Conservation (phyloP, 2,329 filamentous ascomycete species). For the Zymoseptoria tritici region DNA sequence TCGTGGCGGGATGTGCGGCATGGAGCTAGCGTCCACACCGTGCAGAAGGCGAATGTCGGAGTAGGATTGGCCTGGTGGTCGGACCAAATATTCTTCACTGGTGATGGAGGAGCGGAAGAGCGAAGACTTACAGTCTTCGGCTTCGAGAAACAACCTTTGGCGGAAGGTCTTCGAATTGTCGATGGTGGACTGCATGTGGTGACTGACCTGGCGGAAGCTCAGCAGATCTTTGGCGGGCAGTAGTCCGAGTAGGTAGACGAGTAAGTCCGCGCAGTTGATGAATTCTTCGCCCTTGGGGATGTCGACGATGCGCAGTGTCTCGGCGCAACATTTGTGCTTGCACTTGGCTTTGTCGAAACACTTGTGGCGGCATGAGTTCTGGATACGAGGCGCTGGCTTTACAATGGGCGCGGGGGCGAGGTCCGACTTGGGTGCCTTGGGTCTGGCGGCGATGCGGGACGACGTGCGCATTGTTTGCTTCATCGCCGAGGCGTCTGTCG, state of each 20-base stretch:
- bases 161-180: not conserved
- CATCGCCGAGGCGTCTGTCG: no score
- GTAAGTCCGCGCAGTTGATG: not conserved
- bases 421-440: no score
- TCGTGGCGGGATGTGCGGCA: not conserved
- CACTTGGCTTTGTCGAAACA: not conserved
- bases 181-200: not conserved
- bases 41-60: not conserved
- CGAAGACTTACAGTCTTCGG: not conserved
- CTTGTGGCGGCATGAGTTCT: not conserved
- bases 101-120: not conserved
- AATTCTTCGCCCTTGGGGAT: not conserved
- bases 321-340: not conserved
- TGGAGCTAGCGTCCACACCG: not conserved
- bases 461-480: no score
- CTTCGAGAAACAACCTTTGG: not conserved
- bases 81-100: not conserved
- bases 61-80: not conserved
- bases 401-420: not conserved
- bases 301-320: not conserved
- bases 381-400: not conserved
- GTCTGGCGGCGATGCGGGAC: no score
- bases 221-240: not conserved
- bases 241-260: not conserved
- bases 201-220: not conserved